Evolutionary conservation across 2,329 filamentous ascomycete genomes (phyloP), one percentile per base, ranked within the genome.

Genomic region (Helminthosporium solani): DNA sequence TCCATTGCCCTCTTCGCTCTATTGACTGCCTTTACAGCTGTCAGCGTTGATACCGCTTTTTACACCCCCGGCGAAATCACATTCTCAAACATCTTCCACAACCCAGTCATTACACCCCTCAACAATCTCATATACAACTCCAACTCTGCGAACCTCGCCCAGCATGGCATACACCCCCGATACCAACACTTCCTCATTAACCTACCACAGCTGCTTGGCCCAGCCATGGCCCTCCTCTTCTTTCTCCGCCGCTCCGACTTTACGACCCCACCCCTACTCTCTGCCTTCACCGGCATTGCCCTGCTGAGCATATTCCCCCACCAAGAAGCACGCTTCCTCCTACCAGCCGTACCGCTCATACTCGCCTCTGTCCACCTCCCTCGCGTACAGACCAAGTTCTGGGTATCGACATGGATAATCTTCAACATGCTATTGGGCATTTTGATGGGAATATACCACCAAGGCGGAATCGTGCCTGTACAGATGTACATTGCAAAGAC

Each of bases 31-130:
- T 76, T 83, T 46, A 70, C 92, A 53, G 92, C 90, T 33, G 81
- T 96, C 57, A 81, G 82, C 46, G 78, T 90, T 46, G 94, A 99
- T 70, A 97, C 92, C 2, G 80, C 83, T 36, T 96, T 95, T 68
- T 96, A 96, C 66, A 64, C 70, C 54, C 51, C 70, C 61, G 77
- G 80, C 47, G 78, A 83, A 42, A 78, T 88, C 47, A 80, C 80
- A 30, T 85, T 87, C 77, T 74, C 77, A 16, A 80, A 84, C 50
- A 71, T 92, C 23, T 73, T 87, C 56, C 71, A 72, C 21, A 75
- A 79, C 23, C 70, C 75, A 3, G 63, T 79, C 42, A 68, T 80
- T 44, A 79, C 78, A 0, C 78, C 78, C 3, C 61, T 77, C 44
- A 80, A 80, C 60, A 80, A 79, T 55, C 66, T 80, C 46, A 47